Percentiles rank a stretch among this genome's conserved stretches.
Conservation (phyloP, 805 yeast species). For the Myxozyma mucilagina region DNA sequence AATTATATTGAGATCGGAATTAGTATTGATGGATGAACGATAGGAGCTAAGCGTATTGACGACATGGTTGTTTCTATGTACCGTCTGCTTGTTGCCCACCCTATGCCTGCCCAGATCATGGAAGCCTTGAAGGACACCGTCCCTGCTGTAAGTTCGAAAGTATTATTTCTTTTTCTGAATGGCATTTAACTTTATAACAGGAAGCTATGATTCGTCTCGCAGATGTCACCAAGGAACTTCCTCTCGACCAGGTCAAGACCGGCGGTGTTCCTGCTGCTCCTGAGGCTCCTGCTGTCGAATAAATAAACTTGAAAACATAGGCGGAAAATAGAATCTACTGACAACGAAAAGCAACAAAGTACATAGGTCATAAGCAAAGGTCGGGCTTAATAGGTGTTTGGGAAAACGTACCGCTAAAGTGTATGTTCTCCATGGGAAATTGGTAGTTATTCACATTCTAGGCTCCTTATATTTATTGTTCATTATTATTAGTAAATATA, state of each 20-base stretch:
- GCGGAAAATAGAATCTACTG: background rate
- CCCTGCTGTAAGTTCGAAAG: conserved; percentile 10
- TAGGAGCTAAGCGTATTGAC: conserved; percentile 14
- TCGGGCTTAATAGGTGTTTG: no score
- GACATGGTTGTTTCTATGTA: conserved; percentile 27
- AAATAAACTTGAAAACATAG: background rate
- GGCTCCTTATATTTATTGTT: no score
- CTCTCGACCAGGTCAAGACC: conserved; percentile 12
- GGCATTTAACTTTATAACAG: conserved; percentile 1
- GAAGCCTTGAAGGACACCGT: conserved; percentile 25
- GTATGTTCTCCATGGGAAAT: no score
- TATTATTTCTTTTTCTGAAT: background rate
- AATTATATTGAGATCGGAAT: background rate
- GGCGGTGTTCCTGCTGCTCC: conserved; percentile 1
- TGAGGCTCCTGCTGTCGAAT: conserved; percentile 12
- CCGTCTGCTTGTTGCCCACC: conserved; percentile 27
- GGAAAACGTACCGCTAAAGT: no score
- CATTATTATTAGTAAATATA: no score
- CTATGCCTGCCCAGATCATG: conserved; percentile 28
- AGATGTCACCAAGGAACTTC: conserved; percentile 16
- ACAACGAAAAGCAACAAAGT: background rate
- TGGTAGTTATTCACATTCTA: no score
- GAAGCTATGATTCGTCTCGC: conserved; percentile 15
- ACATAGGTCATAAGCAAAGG: background rate
- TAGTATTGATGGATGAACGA: background rate